A percentile compares a stretch with the other conserved stretches of the same genome.
These are phyloP conservation scores for Cerrena zonata DNA, from an alignment of 1,284 basidiomycete species.

Conservation along the genomic window DNA sequence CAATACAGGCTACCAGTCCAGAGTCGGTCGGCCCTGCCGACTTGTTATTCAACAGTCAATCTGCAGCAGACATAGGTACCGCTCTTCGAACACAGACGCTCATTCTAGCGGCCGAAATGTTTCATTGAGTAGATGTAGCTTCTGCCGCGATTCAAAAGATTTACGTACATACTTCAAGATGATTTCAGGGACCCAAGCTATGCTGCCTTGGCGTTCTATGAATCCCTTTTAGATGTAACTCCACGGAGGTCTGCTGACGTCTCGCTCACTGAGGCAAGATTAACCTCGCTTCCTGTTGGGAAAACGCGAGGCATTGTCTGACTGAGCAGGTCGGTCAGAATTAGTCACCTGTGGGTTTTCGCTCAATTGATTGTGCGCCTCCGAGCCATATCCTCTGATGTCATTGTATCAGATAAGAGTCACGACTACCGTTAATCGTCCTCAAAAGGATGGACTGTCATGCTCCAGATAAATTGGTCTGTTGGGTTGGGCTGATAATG, in stretches of 20 bases:
- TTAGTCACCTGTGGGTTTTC: neutral
- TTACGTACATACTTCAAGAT: neutral
- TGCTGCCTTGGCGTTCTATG: neutral
- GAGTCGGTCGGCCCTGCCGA: neutral
- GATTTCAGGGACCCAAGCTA: neutral
- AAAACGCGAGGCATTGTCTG: neutral
- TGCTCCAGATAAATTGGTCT: neutral
- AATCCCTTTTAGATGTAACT: neutral
- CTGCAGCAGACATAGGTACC: neutral
- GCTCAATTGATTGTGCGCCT: neutral
- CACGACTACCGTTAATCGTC: neutral
- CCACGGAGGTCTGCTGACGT: neutral
- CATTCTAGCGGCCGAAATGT: neutral
- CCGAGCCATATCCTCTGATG: neutral
- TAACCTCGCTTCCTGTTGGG: neutral
- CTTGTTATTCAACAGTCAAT: neutral
- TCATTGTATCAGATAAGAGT: conserved; percentile 1
- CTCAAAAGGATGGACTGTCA: neutral
- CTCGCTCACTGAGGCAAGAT: neutral
- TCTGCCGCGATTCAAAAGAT: neutral
- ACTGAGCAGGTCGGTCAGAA: neutral
- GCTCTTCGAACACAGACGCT: neutral
- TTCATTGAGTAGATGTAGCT: neutral
- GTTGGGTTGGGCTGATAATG: neutral
- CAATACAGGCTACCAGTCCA: neutral